phyloP scores from a whole-genome alignment of 495 filamentous ascomycete species.

The Aspergillus indologenus region DNA sequence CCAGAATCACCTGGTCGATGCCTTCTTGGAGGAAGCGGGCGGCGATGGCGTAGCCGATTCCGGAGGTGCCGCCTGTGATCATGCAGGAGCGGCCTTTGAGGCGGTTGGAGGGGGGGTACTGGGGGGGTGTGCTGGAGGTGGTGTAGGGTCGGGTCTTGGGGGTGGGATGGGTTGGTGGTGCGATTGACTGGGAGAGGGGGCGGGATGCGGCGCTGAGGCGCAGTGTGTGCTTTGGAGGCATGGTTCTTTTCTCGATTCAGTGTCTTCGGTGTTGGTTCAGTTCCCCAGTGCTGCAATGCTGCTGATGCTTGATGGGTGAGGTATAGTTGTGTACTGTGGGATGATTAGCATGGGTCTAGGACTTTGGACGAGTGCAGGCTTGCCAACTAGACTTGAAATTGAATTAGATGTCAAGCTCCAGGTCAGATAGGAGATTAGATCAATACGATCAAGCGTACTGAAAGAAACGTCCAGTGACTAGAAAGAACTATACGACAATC shows the following conservation, averaged over 20 bases:
- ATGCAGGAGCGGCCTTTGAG: conserved; percentile 48
- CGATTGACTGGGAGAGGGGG: neutral
- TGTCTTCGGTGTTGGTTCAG: too few species aligned
- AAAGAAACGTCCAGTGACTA: too few species aligned
- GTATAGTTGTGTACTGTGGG: too few species aligned
- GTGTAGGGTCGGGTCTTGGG: neutral
- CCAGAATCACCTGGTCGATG: conserved; percentile 51
- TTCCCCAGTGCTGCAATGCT: too few species aligned
- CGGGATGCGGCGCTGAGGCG: neutral
- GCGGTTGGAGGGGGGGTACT: conserved; percentile 17
- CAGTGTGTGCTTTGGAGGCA: neutral
- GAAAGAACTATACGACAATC: neutral
- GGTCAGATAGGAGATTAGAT: too few species aligned
- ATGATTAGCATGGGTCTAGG: too few species aligned
- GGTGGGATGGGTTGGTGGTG: neutral
- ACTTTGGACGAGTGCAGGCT: too few species aligned
- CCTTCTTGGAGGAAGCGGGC: conserved; percentile 61
- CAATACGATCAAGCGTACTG: too few species aligned
- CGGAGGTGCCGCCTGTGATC: conserved; percentile 62
- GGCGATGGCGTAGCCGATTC: conserved; percentile 69
- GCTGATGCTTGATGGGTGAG: too few species aligned
- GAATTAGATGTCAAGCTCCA: too few species aligned
- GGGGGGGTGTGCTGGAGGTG: neutral
- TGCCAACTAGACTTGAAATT: too few species aligned
- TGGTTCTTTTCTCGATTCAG: neutral